A percentile compares a stretch with the other conserved stretches of the same genome.
Evolutionary conservation across 2,329 filamentous ascomycete genomes (phyloP).

Genomic region (Ophiostoma tasmaniense): DNA sequence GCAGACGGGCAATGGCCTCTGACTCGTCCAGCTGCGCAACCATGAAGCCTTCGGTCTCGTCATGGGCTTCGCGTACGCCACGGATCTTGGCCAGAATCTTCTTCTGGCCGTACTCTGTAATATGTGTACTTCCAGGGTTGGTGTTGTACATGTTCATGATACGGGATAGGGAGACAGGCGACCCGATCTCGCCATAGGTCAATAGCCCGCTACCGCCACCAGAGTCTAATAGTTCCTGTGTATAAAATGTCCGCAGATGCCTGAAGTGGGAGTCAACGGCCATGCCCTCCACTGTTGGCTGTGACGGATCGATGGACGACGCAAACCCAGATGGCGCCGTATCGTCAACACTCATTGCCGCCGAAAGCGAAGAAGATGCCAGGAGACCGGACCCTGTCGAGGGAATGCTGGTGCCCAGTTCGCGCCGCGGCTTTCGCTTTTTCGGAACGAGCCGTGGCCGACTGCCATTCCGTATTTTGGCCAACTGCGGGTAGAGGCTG

Average conservation of each 20-base stretch:
- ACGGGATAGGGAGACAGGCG: constrained; percentile 71
- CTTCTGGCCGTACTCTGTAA: constrained; percentile 35
- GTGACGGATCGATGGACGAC: not conserved
- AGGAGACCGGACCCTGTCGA: constrained; percentile 4
- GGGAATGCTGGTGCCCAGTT: constrained; percentile 29
- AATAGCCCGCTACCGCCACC: constrained; percentile 39
- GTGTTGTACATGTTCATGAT: constrained; percentile 84
- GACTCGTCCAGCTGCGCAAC: constrained; percentile 54
- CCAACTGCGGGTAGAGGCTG: constrained; percentile 72
- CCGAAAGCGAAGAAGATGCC: not conserved
- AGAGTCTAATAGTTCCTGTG: constrained; percentile 63
- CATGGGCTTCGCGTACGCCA: constrained; percentile 72
- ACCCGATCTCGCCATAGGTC: constrained; percentile 47
- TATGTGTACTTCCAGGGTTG: not conserved
- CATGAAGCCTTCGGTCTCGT: constrained; percentile 62
- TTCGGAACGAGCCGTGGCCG: constrained; percentile 41
- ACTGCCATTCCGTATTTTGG: constrained; percentile 59
- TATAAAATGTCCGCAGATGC: constrained; percentile 72
- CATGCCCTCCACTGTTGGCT: constrained; percentile 34
- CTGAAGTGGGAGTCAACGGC: constrained; percentile 64
- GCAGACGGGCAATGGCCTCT: constrained; percentile 51
- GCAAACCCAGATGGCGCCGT: not conserved
- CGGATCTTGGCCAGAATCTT: constrained; percentile 59
- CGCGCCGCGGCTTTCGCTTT: constrained; percentile 45
- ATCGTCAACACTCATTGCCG: not conserved